These are phyloP conservation scores for Xylariomycetidae sp. DNA, from an alignment of 2,329 filamentous ascomycete species.

Conservation along the genomic window DNA sequence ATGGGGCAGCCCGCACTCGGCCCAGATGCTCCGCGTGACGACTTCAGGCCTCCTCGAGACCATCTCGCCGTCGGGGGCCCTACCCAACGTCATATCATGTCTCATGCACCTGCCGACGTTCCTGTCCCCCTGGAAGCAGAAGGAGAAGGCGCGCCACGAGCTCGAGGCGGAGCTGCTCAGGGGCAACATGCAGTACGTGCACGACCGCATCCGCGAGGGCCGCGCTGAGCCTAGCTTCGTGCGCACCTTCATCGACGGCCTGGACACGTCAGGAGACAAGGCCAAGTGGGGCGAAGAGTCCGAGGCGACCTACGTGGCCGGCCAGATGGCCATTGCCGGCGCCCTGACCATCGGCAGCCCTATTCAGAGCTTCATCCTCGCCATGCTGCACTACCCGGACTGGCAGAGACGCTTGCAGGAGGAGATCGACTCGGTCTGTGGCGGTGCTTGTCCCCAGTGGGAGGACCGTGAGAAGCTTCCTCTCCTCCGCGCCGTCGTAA, in stretches of 20 bases:
- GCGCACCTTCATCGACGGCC: slow-evolving; percentile 33
- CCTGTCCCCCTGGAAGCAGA: slow-evolving; percentile 41
- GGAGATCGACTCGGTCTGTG: slow-evolving; percentile 43
- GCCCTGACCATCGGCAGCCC: slow-evolving; percentile 40
- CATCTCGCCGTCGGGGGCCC: slow-evolving; percentile 40
- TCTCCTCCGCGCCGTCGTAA: slow-evolving; percentile 42
- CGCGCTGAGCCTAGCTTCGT: slow-evolving; percentile 36
- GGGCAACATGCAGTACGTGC: slow-evolving; percentile 33
- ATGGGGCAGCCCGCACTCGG: slow-evolving; percentile 40
- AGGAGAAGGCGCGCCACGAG: slow-evolving; percentile 35
- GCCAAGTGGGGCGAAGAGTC: slow-evolving; percentile 25
- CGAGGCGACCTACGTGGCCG: slow-evolving; percentile 41
- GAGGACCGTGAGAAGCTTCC: slow-evolving; percentile 42
- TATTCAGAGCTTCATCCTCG: slow-evolving; percentile 38
- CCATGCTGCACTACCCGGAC: slow-evolving; percentile 34
- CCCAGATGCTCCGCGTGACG: slow-evolving; percentile 36
- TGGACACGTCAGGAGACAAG: slow-evolving; percentile 15
- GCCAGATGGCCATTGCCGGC: slow-evolving; percentile 44
- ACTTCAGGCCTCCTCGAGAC: slow-evolving; percentile 42
- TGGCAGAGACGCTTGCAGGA: slow-evolving; percentile 37
- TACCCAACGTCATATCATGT: slow-evolving; percentile 37
- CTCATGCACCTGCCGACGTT: slow-evolving; percentile 33
- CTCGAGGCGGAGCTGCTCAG: slow-evolving; percentile 34
- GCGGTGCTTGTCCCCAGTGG: slow-evolving; percentile 40
- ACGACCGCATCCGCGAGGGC: slow-evolving; percentile 25